Evolutionary conservation across 176 grass and related monocot genomes (phyloP).

Genomic region (Leersia perrieri): DNA sequence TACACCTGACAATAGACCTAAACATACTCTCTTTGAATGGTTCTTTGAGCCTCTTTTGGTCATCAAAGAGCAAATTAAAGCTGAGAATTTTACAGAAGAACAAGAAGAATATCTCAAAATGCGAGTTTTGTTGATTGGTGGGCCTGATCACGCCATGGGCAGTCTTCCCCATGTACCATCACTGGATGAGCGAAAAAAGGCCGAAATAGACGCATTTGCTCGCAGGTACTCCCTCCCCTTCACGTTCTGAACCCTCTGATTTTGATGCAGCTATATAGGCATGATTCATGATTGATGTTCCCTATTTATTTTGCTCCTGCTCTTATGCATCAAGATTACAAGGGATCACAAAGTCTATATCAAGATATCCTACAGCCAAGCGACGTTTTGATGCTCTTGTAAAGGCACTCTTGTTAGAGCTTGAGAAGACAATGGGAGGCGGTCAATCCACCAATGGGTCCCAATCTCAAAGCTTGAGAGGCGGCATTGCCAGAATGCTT

Average conservation of each 20-base stretch:
- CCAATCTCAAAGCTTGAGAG: slow-evolving; percentile 43
- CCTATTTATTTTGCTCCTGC: slow-evolving; percentile 5
- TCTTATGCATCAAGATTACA: slow-evolving; percentile 52
- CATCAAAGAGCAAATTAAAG: slow-evolving; percentile 94
- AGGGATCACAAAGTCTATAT: slow-evolving; percentile 93
- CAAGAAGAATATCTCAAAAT: slow-evolving; percentile 87
- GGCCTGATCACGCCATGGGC: slow-evolving; percentile 47
- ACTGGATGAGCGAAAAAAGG: slow-evolving; percentile 63
- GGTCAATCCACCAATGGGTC: slow-evolving; percentile 47
- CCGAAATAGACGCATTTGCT: slow-evolving; percentile 91
- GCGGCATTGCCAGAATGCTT: slow-evolving; percentile 45
- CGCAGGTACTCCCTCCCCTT: slow-evolving; percentile 42
- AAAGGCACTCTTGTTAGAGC: slow-evolving; percentile 61
- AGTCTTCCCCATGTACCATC: slow-evolving; percentile 51
- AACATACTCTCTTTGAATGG: slow-evolving; percentile 66
- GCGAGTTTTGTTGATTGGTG: slow-evolving; percentile 66
- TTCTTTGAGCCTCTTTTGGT: slow-evolving; percentile 95
- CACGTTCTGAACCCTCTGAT: background rate
- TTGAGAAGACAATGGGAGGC: slow-evolving; percentile 72
- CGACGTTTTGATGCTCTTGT: slow-evolving; percentile 76
- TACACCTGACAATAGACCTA: slow-evolving; percentile 84
- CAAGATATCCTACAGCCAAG: slow-evolving; percentile 88
- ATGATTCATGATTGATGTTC: background rate
- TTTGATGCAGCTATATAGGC: background rate
- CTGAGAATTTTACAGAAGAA: slow-evolving; percentile 69